Percentiles rank a stretch among this genome's conserved stretches.
phyloP scores from a whole-genome alignment of 345 rosid species.

The Gossypium sturtianum region DNA sequence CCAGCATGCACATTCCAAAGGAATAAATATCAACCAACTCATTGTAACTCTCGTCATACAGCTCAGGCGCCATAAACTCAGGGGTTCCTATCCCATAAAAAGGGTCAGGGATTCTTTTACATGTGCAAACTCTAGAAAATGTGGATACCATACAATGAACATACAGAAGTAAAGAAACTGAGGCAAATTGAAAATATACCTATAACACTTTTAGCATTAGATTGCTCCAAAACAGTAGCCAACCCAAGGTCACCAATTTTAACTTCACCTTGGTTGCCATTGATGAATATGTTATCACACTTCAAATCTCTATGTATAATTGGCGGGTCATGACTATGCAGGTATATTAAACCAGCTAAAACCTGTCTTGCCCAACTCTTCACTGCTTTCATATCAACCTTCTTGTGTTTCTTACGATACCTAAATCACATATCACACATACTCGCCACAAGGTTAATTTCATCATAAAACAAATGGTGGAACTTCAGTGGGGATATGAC shows the following conservation, averaged over 20 bases:
- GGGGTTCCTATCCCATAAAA: conserved; percentile 50
- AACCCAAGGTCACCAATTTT: conserved; percentile 97
- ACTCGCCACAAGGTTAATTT: conserved; percentile 24
- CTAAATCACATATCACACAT: conserved; percentile 39
- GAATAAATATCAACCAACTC: conserved; percentile 81
- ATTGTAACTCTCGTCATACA: conserved; percentile 76
- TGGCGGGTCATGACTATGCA: conserved; percentile 80
- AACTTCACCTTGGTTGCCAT: conserved; percentile 94
- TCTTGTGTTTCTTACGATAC: conserved; percentile 81
- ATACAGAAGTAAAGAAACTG: neutral
- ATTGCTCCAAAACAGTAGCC: conserved; percentile 87
- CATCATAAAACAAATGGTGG: conserved; percentile 6
- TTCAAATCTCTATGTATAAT: conserved; percentile 91
- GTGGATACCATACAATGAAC: neutral
- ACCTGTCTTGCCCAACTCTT: conserved; percentile 94
- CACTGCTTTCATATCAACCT: conserved; percentile 76
- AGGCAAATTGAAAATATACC: conserved; percentile 36
- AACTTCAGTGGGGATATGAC: neutral
- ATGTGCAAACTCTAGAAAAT: conserved; percentile 4
- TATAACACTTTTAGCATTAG: conserved; percentile 84
- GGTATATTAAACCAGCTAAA: conserved; percentile 65
- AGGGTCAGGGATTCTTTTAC: conserved; percentile 50
- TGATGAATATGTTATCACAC: conserved; percentile 91
- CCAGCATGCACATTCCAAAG: conserved; percentile 85
- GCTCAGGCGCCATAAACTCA: conserved; percentile 92